These are phyloP conservation scores for Cajanus cajan DNA, from an alignment of 306 rosid species.

Conservation along the genomic window DNA sequence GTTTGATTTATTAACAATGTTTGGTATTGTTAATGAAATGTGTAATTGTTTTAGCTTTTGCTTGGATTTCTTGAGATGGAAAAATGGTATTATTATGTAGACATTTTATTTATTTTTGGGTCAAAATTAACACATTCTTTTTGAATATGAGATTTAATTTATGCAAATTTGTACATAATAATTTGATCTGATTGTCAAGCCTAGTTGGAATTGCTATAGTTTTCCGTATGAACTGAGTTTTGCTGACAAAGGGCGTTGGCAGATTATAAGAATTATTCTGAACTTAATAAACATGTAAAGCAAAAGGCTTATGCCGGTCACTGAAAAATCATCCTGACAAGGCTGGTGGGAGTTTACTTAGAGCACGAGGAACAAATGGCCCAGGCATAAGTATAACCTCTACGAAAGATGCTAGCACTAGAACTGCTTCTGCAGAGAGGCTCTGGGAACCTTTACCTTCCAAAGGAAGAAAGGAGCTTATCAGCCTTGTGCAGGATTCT, in stretches of 20 bases:
- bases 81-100: too few species aligned
- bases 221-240: too few species aligned
- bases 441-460: constrained; percentile 58
- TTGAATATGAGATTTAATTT: too few species aligned
- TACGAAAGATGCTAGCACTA: constrained; percentile 56
- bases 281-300: constrained; percentile 39
- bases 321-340: constrained; percentile 37
- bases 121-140: too few species aligned
- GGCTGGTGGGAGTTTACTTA: constrained; percentile 31
- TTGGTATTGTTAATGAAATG: too few species aligned
- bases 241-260: constrained; percentile 29
- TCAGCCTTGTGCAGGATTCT: constrained; percentile 56
- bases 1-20: too few species aligned
- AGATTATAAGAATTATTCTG: constrained; percentile 36
- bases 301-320: constrained; percentile 31
- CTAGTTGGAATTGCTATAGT: too few species aligned
- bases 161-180: too few species aligned
- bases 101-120: too few species aligned
- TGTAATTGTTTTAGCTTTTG: too few species aligned
- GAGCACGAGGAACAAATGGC: constrained; percentile 70
- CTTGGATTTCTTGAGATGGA: too few species aligned
- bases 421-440: constrained; percentile 58
- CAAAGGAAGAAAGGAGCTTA: constrained; percentile 68
- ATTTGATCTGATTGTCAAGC: too few species aligned
- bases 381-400: constrained; percentile 69